These are phyloP conservation scores for Heterobasidion irregulare DNA, from an alignment of 1,284 basidiomycete species.

Conservation along the genomic window DNA sequence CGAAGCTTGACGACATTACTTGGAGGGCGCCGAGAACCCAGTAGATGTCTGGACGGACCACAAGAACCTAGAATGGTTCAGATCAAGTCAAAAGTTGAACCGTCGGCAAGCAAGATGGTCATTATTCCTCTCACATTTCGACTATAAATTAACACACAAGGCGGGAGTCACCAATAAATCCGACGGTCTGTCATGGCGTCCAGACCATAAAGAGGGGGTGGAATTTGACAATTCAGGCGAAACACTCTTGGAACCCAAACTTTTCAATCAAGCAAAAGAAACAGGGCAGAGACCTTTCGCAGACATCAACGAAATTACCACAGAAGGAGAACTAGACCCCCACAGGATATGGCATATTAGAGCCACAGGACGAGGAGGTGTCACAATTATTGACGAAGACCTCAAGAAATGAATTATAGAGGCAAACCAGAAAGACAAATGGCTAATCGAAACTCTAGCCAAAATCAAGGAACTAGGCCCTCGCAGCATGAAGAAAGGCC, in stretches of 20 bases:
- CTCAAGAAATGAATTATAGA: too few species aligned
- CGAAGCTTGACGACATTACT: constrained; percentile 18
- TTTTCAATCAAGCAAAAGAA: neutral
- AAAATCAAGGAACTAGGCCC: too few species aligned
- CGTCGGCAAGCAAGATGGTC: constrained; percentile 12
- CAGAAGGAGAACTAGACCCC: too few species aligned
- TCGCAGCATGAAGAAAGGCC: too few species aligned
- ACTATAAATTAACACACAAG: neutral
- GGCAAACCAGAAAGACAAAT: too few species aligned
- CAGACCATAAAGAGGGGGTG: neutral
- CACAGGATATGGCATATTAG: too few species aligned
- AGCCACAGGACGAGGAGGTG: too few species aligned
- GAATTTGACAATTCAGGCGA: neutral
- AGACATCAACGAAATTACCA: too few species aligned
- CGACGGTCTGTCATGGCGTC: neutral
- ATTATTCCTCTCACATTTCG: neutral
- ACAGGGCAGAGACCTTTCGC: too few species aligned
- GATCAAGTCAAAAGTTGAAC: constrained; percentile 8
- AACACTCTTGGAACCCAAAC: neutral
- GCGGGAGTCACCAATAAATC: too few species aligned
- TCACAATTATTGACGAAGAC: too few species aligned
- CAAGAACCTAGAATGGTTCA: constrained; percentile 18
- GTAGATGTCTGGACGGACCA: constrained; percentile 19
- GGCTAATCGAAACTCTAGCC: too few species aligned
- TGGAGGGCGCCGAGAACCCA: constrained; percentile 4